Evolutionary conservation across 208 protist species (phyloP).

Genomic region (Trypanosoma lewisi): DNA sequence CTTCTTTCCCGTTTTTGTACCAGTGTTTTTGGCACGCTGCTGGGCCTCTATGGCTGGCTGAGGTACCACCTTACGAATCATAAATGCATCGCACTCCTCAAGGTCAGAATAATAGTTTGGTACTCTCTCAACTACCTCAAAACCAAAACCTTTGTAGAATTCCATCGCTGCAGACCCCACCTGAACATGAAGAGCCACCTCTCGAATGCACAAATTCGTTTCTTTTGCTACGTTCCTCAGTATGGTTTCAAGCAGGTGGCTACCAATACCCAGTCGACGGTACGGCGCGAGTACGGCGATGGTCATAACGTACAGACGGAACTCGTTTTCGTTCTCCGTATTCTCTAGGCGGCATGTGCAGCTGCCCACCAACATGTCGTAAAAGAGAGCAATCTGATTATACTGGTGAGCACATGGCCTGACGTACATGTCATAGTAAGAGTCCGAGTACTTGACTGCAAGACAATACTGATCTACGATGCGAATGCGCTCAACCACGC

Average conservation of each 20-base stretch:
- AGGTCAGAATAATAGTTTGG: slow-evolving; percentile 83
- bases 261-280: slow-evolving; percentile 83
- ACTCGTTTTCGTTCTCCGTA: slow-evolving; percentile 43
- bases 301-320: slow-evolving; percentile 93
- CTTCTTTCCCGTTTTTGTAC: slow-evolving; percentile 20
- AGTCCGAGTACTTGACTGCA: slow-evolving; percentile 76
- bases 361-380: slow-evolving; percentile 90
- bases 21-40: slow-evolving; percentile 19
- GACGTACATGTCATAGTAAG: slow-evolving; percentile 83
- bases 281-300: slow-evolving; percentile 91
- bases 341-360: slow-evolving; percentile 88
- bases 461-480: slow-evolving; percentile 80
- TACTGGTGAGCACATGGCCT: slow-evolving; percentile 50
- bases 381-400: slow-evolving; percentile 83
- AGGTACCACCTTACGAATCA: slow-evolving; percentile 55
- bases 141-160: slow-evolving; percentile 86
- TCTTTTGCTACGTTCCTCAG: slow-evolving; percentile 56
- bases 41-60: slow-evolving; percentile 36
- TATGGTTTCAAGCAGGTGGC: slow-evolving; percentile 57
- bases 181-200: slow-evolving; percentile 85
- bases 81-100: slow-evolving; percentile 66
- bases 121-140: slow-evolving; percentile 47
- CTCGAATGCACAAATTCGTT: slow-evolving; percentile 39
- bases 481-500: slow-evolving; percentile 73
- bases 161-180: slow-evolving; percentile 68